These are phyloP conservation scores for Symmetrospora coprosmae DNA, from an alignment of 768 basidiomycete species.

Conservation along the genomic window DNA sequence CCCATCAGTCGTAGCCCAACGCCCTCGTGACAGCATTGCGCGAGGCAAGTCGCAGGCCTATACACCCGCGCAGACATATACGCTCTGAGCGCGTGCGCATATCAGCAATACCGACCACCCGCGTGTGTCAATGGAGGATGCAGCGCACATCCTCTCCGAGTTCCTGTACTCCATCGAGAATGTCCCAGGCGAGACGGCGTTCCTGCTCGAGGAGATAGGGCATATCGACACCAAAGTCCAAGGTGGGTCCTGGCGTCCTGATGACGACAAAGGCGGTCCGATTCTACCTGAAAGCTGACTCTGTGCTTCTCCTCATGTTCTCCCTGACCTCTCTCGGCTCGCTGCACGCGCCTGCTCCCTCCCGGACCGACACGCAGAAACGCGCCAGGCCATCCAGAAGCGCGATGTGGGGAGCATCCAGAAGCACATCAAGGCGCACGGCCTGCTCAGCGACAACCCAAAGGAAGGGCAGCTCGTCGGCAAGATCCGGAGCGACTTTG, in stretches of 20 bases:
- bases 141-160: slow-evolving; percentile 7
- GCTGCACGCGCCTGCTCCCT: too few relatives aligned
- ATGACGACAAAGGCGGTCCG: too few relatives aligned
- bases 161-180: slow-evolving; percentile 18
- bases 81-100: too few relatives aligned
- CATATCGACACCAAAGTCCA: slow-evolving; percentile 13
- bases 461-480: slow-evolving; percentile 16
- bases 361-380: too few relatives aligned
- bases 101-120: too few relatives aligned
- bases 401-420: slow-evolving; percentile 18
- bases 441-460: slow-evolving; percentile 17
- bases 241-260: neutral
- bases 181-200: slow-evolving; percentile 9
- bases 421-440: slow-evolving; percentile 16
- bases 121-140: slow-evolving; percentile 21
- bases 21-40: too few relatives aligned
- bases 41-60: too few relatives aligned
- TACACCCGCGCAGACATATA: too few relatives aligned
- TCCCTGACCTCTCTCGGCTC: too few relatives aligned
- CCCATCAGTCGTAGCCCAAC: too few relatives aligned
- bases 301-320: too few relatives aligned
- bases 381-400: slow-evolving; percentile 4
- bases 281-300: too few relatives aligned
- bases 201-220: slow-evolving; percentile 21
- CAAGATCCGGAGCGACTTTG: slow-evolving; percentile 21